A percentile compares a stretch with the other conserved stretches of the same genome.
Evolutionary conservation across 192 early-diverging fungal genomes (phyloP).

Genomic region (Chytriomyces confervae): DNA sequence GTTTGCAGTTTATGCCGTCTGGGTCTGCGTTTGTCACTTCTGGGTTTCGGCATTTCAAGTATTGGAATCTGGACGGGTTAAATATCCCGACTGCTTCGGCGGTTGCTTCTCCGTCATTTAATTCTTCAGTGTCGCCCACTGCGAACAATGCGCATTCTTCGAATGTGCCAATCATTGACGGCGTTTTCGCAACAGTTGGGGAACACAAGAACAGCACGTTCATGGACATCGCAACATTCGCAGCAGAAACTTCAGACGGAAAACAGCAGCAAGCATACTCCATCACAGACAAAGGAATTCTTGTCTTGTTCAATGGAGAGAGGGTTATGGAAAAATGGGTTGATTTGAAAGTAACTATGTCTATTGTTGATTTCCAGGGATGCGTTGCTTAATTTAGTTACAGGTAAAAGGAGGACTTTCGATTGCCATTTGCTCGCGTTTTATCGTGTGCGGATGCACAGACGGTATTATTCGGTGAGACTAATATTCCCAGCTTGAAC

Average conservation of each 20-base stretch:
- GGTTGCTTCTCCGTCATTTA: background rate
- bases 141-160: background rate
- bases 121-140: background rate
- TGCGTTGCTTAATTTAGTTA: background rate
- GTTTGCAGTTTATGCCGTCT: slow-evolving; percentile 60
- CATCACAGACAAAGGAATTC: slow-evolving; percentile 69
- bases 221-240: slow-evolving; percentile 59
- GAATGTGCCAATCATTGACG: slow-evolving; percentile 56
- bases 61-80: slow-evolving; percentile 71
- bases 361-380: slow-evolving; percentile 16
- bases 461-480: slow-evolving; percentile 74
- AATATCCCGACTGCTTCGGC: slow-evolving; percentile 28
- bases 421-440: slow-evolving; percentile 61
- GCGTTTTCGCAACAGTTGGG: slow-evolving; percentile 68
- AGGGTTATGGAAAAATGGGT: slow-evolving; percentile 80
- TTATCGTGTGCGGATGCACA: slow-evolving; percentile 74
- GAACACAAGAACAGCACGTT: slow-evolving; percentile 73
- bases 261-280: slow-evolving; percentile 62
- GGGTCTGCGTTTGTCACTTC: slow-evolving; percentile 78
- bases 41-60: slow-evolving; percentile 78
- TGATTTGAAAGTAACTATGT: slow-evolving; percentile 66
- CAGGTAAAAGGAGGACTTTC: slow-evolving; percentile 72
- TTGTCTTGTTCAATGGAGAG: slow-evolving; percentile 69
- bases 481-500: background rate
- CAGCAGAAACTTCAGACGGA: slow-evolving; percentile 7